Conservation (phyloP, 2,329 filamentous ascomycete genomes). For the Neofusicoccum umdonicola region DNA sequence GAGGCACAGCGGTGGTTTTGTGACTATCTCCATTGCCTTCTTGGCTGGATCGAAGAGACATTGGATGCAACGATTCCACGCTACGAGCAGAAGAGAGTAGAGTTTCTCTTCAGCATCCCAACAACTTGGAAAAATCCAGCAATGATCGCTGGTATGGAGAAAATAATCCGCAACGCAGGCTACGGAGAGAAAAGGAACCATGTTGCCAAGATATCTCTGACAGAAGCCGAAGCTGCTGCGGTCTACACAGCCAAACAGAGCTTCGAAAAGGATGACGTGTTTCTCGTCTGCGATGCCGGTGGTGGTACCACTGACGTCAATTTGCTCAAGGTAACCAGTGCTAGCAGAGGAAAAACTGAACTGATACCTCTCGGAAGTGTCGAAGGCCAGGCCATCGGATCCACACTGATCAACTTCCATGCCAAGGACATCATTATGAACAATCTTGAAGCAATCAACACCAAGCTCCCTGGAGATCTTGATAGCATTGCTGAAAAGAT, state of each 20-base stretch:
- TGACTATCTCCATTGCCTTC: slow-evolving; percentile 27
- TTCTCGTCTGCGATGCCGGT: slow-evolving; percentile 46
- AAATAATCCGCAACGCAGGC: slow-evolving; percentile 43
- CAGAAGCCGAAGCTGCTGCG: slow-evolving; percentile 49
- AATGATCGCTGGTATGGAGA: slow-evolving; percentile 48
- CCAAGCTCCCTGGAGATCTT: not conserved
- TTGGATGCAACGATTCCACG: slow-evolving; percentile 23
- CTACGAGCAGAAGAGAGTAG: slow-evolving; percentile 33
- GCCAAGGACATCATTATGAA: too few relatives aligned
- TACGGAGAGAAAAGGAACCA: slow-evolving; percentile 40
- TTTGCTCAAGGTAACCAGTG: not conserved
- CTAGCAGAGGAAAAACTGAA: not conserved
- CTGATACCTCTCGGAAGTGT: not conserved
- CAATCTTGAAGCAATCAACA: too few relatives aligned
- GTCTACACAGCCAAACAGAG: slow-evolving; percentile 33
- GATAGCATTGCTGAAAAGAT: not conserved
- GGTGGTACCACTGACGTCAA: slow-evolving; percentile 38
- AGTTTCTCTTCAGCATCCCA: slow-evolving; percentile 53
- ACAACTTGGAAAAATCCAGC: slow-evolving; percentile 51
- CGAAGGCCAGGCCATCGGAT: slow-evolving; percentile 19
- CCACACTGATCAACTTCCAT: slow-evolving; percentile 8
- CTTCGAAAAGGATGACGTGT: slow-evolving; percentile 31
- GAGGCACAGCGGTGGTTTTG: not conserved
- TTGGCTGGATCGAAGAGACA: not conserved
- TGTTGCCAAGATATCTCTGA: slow-evolving; percentile 39